These are phyloP conservation scores for Solioccasus polychromus DNA, from an alignment of 768 basidiomycete genomes.

Conservation along the genomic window DNA sequence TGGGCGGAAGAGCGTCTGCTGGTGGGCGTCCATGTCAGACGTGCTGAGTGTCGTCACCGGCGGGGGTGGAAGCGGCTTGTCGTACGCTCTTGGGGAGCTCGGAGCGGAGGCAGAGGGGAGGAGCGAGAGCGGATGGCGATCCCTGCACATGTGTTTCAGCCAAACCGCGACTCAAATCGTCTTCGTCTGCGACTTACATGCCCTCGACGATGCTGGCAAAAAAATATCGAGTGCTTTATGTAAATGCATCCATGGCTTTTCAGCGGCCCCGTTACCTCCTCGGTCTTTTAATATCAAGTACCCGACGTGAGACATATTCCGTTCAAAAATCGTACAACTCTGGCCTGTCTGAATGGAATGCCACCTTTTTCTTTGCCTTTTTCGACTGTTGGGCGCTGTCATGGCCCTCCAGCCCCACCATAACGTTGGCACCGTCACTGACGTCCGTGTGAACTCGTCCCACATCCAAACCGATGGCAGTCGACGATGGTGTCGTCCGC, in stretches of 20 bases:
- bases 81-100: constrained; percentile 22
- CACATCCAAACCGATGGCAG: constrained; percentile 18
- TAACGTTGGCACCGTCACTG: constrained; percentile 23
- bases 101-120: constrained; percentile 27
- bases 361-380: constrained; percentile 64
- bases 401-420: constrained; percentile 48
- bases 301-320: no score
- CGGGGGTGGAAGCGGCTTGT: constrained; percentile 42
- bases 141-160: constrained; percentile 10
- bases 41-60: constrained; percentile 32
- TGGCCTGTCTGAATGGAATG: constrained; percentile 61
- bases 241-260: no score
- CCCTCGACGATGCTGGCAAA: no score
- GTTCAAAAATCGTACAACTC: constrained; percentile 79
- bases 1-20: constrained; percentile 13
- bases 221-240: constrained; percentile 26
- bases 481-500: constrained; percentile 53
- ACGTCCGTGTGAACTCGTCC: constrained; percentile 18
- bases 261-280: no score
- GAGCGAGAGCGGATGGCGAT: constrained; percentile 23
- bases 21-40: constrained; percentile 27
- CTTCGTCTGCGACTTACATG: constrained; percentile 26
- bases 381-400: constrained; percentile 33
- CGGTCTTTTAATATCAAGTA: no score
- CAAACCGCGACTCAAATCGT: no score